These are phyloP conservation scores for Cladosporium halotolerans DNA, from an alignment of 2,329 filamentous ascomycete genomes.

Conservation along the genomic window DNA sequence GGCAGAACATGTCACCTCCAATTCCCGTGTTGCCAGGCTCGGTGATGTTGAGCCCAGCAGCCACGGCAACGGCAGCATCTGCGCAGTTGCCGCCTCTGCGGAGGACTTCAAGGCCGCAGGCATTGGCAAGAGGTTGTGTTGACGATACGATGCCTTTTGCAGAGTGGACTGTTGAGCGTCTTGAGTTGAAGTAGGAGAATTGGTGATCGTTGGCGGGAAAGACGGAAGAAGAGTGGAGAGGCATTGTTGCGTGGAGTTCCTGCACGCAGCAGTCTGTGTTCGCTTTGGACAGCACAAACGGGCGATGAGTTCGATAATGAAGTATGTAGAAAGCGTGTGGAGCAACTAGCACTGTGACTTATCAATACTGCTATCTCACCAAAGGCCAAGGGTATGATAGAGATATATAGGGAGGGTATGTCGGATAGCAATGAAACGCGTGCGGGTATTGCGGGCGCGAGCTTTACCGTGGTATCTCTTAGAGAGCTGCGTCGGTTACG, in stretches of 20 bases:
- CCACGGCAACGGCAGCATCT: slow-evolving; percentile 92
- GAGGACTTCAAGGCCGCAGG: slow-evolving; percentile 80
- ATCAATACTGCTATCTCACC: slow-evolving; percentile 5
- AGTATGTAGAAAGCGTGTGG: no score
- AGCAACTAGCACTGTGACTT: neutral
- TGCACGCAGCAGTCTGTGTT: neutral
- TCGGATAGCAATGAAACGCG: neutral
- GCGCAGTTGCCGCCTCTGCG: slow-evolving; percentile 87
- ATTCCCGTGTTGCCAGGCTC: slow-evolving; percentile 92
- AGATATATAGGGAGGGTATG: neutral
- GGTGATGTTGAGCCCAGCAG: slow-evolving; percentile 86
- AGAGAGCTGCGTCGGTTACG: neutral
- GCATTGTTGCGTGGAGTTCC: slow-evolving; percentile 32
- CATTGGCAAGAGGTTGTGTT: slow-evolving; percentile 81
- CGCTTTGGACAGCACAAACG: neutral
- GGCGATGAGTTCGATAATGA: no score
- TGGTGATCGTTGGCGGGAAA: slow-evolving; percentile 42
- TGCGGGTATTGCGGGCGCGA: slow-evolving; percentile 8
- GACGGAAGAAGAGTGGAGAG: slow-evolving; percentile 44
- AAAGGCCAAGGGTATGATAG: neutral
- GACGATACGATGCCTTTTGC: slow-evolving; percentile 86
- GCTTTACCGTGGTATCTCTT: neutral
- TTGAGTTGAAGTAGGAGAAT: slow-evolving; percentile 65
- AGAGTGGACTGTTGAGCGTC: slow-evolving; percentile 88
- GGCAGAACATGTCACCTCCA: slow-evolving; percentile 93